Percentiles rank a stretch among this genome's conserved stretches.
These are phyloP conservation scores for Coniella lustricola DNA, from an alignment of 2,329 filamentous ascomycete genomes.

Conservation along the genomic window DNA sequence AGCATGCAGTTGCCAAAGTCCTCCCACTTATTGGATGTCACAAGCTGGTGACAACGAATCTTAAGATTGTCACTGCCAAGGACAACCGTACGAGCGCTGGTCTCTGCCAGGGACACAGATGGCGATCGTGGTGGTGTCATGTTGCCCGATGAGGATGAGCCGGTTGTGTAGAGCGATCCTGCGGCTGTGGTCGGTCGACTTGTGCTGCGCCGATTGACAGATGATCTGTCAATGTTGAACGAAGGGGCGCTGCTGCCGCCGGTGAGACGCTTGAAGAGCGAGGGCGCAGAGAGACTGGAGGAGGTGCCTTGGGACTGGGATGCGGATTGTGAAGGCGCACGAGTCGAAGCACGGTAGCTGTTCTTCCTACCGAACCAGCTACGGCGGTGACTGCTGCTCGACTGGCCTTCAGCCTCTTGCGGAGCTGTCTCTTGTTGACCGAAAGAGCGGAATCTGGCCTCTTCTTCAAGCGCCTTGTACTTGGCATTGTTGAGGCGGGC, in stretches of 20 bases:
- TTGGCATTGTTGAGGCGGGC: constrained; percentile 88
- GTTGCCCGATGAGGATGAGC: constrained; percentile 43
- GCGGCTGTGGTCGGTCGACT: constrained; percentile 43
- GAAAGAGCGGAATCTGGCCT: constrained; percentile 65
- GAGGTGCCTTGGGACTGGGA: constrained; percentile 64
- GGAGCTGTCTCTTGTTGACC: constrained; percentile 47
- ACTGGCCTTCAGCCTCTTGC: constrained; percentile 38
- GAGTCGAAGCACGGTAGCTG: constrained; percentile 55
- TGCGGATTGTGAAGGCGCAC: constrained; percentile 57
- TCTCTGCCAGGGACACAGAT: constrained; percentile 48
- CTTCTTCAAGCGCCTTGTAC: constrained; percentile 63
- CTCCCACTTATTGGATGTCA: constrained; percentile 74
- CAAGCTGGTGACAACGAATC: constrained; percentile 77
- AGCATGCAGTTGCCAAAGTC: constrained; percentile 81
- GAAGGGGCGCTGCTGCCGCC: constrained; percentile 57
- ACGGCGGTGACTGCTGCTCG: constrained; percentile 38
- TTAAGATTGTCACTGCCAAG: constrained; percentile 73
- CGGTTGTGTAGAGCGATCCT: constrained; percentile 56
- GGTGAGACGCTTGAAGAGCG: constrained; percentile 74
- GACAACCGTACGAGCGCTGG: constrained; percentile 44
- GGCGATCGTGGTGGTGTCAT: constrained; percentile 48
- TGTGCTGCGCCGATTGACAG: constrained; percentile 44
- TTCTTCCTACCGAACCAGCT: constrained; percentile 59
- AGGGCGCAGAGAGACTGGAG: constrained; percentile 57
- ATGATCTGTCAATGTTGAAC: constrained; percentile 82